Percentiles rank a stretch among this genome's conserved stretches.
Evolutionary conservation across 306 rosid genomes (phyloP).

Genomic region (Corylus americana): DNA sequence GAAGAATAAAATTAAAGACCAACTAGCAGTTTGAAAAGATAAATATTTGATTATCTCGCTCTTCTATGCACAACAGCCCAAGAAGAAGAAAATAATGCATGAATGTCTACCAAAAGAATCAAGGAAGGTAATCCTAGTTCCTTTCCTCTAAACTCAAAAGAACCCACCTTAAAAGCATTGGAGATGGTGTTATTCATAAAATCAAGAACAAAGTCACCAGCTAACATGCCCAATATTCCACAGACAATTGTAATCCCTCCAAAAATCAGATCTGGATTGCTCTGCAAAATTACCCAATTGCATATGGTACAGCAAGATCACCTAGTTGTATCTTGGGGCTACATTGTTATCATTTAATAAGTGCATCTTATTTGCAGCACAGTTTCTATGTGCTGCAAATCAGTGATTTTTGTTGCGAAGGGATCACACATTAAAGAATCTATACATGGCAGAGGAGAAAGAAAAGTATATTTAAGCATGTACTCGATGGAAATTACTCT

Average conservation of each 20-base stretch:
- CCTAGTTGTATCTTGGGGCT: conserved; percentile 15
- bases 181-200: too few relatives aligned
- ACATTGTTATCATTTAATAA: conserved; percentile 9
- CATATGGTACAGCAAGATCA: conserved; percentile 12
- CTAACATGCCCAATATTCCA: too few relatives aligned
- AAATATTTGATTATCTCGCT: not conserved
- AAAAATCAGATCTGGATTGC: conserved; percentile 46
- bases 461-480: too few relatives aligned
- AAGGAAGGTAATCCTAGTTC: conserved; percentile 5
- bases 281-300: conserved; percentile 45
- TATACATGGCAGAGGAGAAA: too few relatives aligned
- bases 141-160: conserved; percentile 12
- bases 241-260: too few relatives aligned
- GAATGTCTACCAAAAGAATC: conserved; percentile 15
- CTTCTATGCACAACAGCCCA: conserved; percentile 1
- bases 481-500: not conserved
- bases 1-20: too few relatives aligned
- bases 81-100: conserved; percentile 5
- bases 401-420: too few relatives aligned
- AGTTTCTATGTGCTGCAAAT: too few relatives aligned
- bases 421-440: too few relatives aligned
- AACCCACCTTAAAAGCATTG: conserved; percentile 48
- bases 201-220: too few relatives aligned
- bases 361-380: not conserved
- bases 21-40: not conserved